These are phyloP conservation scores for Tetradesmus lagerheimii DNA, from an alignment of 139 green algal species.

Conservation along the genomic window DNA sequence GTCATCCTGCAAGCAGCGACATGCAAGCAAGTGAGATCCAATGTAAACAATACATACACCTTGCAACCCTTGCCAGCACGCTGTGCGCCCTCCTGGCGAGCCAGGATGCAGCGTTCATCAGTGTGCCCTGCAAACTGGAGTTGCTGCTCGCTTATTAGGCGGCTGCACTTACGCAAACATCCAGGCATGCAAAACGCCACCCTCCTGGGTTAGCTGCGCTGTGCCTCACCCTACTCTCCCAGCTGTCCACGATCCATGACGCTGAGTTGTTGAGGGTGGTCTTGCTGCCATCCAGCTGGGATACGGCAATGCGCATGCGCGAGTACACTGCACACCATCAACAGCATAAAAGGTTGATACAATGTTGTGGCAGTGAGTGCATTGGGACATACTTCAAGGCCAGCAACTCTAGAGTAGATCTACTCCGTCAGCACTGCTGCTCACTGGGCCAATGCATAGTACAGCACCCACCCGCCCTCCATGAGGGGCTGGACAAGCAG, in stretches of 20 bases:
- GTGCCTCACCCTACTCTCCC: constrained; percentile 5
- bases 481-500: neutral
- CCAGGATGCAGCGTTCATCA: no score
- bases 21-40: neutral
- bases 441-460: neutral
- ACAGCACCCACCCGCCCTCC: no score
- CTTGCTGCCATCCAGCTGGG: constrained; percentile 31
- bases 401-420: no score
- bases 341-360: neutral
- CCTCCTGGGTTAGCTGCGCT: neutral
- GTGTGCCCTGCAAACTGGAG: no score
- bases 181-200: no score
- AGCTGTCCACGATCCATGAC: constrained; percentile 1
- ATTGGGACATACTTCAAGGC: neutral
- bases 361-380: neutral
- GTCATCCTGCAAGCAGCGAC: neutral
- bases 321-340: constrained; percentile 1
- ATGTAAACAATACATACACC: neutral
- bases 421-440: neutral
- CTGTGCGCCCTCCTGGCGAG: no score
- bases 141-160: no score
- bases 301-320: neutral
- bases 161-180: no score
- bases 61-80: no score
- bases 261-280: neutral